phyloP scores from a whole-genome alignment of 441 rosid species.

The Pelargonium citronellum region DNA sequence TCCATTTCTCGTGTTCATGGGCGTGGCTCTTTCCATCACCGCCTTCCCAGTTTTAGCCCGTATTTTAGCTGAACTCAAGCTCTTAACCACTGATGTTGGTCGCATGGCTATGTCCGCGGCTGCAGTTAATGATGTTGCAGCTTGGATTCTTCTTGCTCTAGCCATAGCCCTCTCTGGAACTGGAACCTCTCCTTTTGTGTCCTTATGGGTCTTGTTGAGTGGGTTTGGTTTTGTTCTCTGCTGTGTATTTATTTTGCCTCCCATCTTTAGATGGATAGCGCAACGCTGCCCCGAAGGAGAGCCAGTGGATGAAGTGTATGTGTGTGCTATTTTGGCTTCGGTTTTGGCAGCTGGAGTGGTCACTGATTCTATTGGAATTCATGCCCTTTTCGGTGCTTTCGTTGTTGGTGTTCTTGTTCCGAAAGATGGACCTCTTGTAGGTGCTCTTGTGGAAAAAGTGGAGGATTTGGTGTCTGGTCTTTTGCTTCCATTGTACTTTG shows the following conservation, averaged over 20 bases:
- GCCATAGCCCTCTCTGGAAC: slow-evolving; percentile 7
- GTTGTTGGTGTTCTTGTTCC: neutral
- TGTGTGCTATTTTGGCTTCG: neutral
- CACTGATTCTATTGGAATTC: slow-evolving; percentile 3
- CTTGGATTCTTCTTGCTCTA: neutral
- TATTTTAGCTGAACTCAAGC: neutral
- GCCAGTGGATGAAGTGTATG: neutral
- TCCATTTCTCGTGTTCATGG: neutral
- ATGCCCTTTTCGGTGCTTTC: slow-evolving; percentile 2
- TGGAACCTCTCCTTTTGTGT: neutral
- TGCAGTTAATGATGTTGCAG: neutral
- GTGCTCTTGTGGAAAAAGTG: neutral
- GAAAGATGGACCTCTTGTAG: neutral
- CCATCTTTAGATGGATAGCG: neutral
- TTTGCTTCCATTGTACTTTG: neutral
- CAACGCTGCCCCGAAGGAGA: neutral
- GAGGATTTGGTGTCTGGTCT: neutral
- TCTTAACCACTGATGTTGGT: neutral
- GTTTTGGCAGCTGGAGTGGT: slow-evolving; percentile 6
- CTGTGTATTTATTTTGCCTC: neutral
- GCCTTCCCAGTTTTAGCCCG: neutral
- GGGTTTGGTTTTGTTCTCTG: neutral
- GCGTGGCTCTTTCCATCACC: neutral
- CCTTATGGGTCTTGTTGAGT: slow-evolving; percentile 1
- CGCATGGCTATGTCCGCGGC: neutral